A percentile compares a stretch with the other conserved stretches of the same genome.
Conservation (phyloP, 495 filamentous ascomycete genomes). For the Neurospora terricola region DNA sequence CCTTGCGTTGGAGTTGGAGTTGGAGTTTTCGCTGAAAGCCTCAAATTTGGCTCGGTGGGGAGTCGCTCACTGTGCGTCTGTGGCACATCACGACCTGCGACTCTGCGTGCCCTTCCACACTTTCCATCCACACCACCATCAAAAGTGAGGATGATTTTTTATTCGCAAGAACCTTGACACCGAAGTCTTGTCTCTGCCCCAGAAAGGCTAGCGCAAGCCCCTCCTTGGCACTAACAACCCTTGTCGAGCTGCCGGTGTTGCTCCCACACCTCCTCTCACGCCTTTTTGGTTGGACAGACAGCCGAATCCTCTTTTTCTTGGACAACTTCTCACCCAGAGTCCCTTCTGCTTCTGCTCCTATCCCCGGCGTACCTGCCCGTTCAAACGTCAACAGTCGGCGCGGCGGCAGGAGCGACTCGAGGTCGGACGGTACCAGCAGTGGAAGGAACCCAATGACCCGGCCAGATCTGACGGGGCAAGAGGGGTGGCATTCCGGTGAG, state of each 20-base stretch:
- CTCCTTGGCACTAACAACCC: constrained; percentile 13
- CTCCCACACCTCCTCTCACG: constrained; percentile 12
- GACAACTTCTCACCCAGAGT: constrained; percentile 2
- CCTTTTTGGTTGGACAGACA: background rate
- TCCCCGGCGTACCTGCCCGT: background rate
- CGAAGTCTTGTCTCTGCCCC: constrained; percentile 3
- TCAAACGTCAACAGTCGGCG: background rate
- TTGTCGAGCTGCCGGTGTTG: constrained; percentile 10
- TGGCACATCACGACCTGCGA: background rate
- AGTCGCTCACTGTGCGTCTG: background rate
- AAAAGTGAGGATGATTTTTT: constrained; percentile 1
- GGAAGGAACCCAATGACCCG: background rate
- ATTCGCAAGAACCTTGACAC: constrained; percentile 3
- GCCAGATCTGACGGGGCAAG: background rate
- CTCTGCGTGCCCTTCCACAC: background rate
- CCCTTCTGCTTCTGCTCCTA: background rate
- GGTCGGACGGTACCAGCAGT: background rate
- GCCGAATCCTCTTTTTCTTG: background rate
- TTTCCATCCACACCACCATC: background rate
- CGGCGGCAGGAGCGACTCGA: background rate
- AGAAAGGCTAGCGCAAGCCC: constrained; percentile 1
- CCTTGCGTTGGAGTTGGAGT: background rate
- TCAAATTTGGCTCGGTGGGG: background rate
- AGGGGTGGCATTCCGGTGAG: background rate
- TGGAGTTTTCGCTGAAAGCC: constrained; percentile 8